phyloP scores from a whole-genome alignment of 768 basidiomycete species.

The Boletus eberwhitei region DNA sequence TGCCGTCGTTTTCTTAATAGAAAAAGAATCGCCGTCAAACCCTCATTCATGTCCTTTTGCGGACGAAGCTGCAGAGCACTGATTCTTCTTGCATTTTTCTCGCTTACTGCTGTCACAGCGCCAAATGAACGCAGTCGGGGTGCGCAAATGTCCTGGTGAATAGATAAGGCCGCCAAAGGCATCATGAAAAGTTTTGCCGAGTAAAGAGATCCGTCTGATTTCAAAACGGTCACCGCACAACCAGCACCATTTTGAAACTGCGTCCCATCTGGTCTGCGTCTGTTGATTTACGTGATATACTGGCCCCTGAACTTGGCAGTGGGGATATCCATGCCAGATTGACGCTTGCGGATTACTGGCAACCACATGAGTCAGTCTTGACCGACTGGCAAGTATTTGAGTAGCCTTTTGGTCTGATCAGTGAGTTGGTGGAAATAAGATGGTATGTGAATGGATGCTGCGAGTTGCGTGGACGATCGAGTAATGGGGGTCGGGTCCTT shows the following conservation, averaged over 20 bases:
- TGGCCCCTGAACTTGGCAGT: too few relatives aligned
- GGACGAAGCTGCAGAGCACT: too few relatives aligned
- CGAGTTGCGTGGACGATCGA: background rate
- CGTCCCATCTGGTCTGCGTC: background rate
- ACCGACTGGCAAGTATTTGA: background rate
- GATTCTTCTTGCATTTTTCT: background rate
- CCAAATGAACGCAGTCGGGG: background rate
- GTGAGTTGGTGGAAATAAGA: too few relatives aligned
- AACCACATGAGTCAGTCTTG: background rate
- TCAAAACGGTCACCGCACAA: background rate
- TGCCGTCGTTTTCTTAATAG: background rate
- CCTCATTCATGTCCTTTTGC: background rate
- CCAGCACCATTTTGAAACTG: background rate
- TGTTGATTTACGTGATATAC: background rate
- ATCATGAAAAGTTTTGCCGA: background rate
- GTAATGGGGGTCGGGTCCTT: slow-evolving; percentile 1
- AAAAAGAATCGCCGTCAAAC: background rate
- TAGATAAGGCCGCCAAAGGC: background rate
- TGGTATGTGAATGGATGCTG: too few relatives aligned
- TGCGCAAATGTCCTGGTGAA: background rate
- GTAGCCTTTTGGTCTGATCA: background rate
- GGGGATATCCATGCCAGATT: background rate
- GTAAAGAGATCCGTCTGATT: background rate
- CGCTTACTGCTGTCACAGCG: background rate
- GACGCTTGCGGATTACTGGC: background rate